A percentile compares a stretch with the other conserved stretches of the same genome.
These are phyloP conservation scores for Fusarium caatingaense DNA, from an alignment of 2,329 filamentous ascomycete species.

Conservation along the genomic window DNA sequence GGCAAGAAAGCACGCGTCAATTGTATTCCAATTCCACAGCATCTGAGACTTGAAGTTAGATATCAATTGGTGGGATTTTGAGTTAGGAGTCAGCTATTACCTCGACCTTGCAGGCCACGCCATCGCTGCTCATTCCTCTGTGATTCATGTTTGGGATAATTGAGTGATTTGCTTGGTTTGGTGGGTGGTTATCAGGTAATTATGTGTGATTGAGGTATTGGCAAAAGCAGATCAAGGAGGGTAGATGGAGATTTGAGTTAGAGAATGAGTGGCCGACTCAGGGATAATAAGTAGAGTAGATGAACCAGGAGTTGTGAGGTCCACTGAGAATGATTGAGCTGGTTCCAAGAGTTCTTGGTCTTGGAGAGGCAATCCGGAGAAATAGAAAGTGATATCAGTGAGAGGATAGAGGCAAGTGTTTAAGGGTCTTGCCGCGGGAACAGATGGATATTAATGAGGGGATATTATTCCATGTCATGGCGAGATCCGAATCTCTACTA, in stretches of 20 bases:
- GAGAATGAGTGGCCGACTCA: slow-evolving; percentile 5
- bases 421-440: slow-evolving; percentile 11
- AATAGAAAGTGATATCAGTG: slow-evolving; percentile 17
- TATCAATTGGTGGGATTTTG: background rate
- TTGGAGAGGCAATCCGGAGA: slow-evolving; percentile 11
- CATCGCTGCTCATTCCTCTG: slow-evolving; percentile 33
- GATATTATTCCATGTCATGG: slow-evolving; percentile 16
- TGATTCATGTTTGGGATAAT: slow-evolving; percentile 26
- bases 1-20: slow-evolving; percentile 79
- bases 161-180: background rate
- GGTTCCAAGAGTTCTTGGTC: slow-evolving; percentile 28
- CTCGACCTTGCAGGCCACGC: slow-evolving; percentile 49
- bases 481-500: background rate
- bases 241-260: background rate
- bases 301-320: slow-evolving; percentile 17
- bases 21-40: slow-evolving; percentile 82
- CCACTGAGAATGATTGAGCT: slow-evolving; percentile 43
- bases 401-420: background rate
- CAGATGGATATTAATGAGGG: slow-evolving; percentile 21
- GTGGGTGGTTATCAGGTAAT: background rate
- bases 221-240: background rate
- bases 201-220: background rate
- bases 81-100: slow-evolving; percentile 36
- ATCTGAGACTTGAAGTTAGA: slow-evolving; percentile 61
- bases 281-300: slow-evolving; percentile 19